phyloP scores from a whole-genome alignment of 495 filamentous ascomycete species.

The Usnea hakonensis region DNA sequence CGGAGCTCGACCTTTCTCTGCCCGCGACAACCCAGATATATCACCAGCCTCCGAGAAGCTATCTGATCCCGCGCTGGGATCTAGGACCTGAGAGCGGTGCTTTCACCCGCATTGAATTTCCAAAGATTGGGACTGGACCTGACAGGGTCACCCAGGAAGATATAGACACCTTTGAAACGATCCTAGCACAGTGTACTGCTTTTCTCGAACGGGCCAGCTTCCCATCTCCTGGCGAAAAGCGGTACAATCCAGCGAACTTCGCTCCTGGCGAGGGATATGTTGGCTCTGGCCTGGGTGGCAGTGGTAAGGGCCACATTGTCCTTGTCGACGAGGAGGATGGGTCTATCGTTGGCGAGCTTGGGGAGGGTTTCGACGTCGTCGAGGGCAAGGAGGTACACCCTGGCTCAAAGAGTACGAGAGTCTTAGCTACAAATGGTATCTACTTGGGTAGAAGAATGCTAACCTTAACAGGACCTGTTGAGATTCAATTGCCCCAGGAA shows the following conservation, averaged over 20 bases:
- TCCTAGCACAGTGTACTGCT: constrained; percentile 88
- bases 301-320: constrained; percentile 68
- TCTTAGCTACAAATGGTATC: background rate
- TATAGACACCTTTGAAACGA: constrained; percentile 93
- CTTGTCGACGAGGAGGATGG: constrained; percentile 92
- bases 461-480: constrained; percentile 65
- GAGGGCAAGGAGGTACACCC: constrained; percentile 64
- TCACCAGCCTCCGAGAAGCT: constrained; percentile 80
- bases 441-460: background rate
- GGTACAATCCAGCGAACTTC: constrained; percentile 76
- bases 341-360: constrained; percentile 85
- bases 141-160: constrained; percentile 76
- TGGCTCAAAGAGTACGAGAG: constrained; percentile 73
- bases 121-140: constrained; percentile 53
- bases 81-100: constrained; percentile 76
- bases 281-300: constrained; percentile 40
- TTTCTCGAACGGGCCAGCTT: constrained; percentile 73
- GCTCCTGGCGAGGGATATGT: constrained; percentile 72
- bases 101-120: constrained; percentile 87
- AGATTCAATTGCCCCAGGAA: constrained; percentile 73
- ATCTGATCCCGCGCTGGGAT: constrained; percentile 90
- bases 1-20: constrained; percentile 84
- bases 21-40: constrained; percentile 93
- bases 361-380: constrained; percentile 71
- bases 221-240: constrained; percentile 36